Percentiles rank a stretch among this genome's conserved stretches.
Evolutionary conservation across 768 basidiomycete species (phyloP).

Genomic region (Grammothele lineata): DNA sequence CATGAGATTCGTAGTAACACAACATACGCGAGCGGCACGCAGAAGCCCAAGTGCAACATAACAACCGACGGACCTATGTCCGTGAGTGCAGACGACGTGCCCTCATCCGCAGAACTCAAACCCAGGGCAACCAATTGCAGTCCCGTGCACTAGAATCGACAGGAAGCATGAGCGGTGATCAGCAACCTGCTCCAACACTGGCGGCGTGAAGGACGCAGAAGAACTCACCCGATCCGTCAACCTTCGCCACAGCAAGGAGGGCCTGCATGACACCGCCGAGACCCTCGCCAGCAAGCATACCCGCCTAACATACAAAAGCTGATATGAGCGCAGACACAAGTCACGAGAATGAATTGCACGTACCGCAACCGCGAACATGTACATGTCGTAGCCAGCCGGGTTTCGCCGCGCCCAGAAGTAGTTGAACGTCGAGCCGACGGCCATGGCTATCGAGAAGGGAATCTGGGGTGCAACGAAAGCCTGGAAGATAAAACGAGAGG

Average conservation of each 20-base stretch:
- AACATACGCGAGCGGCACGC: too few relatives aligned
- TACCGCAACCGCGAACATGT: conserved; percentile 33
- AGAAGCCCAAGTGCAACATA: too few relatives aligned
- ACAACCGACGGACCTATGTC: too few relatives aligned
- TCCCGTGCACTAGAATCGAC: conserved; percentile 39
- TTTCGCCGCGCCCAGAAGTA: conserved; percentile 44
- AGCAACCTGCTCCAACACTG: not conserved
- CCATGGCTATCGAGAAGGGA: conserved; percentile 24
- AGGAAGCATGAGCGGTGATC: not conserved
- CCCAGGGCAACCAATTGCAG: conserved; percentile 50
- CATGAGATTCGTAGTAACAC: too few relatives aligned
- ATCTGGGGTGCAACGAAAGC: conserved; percentile 17
- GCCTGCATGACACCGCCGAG: conserved; percentile 59
- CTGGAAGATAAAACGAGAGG: too few relatives aligned
- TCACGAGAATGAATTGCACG: too few relatives aligned
- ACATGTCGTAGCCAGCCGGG: conserved; percentile 33
- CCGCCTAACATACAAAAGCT: too few relatives aligned
- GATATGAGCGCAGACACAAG: too few relatives aligned
- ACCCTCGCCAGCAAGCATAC: conserved; percentile 42
- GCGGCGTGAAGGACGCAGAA: too few relatives aligned
- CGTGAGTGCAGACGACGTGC: too few relatives aligned
- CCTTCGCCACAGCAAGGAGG: conserved; percentile 45
- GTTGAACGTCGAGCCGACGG: conserved; percentile 42
- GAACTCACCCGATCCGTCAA: conserved; percentile 44
- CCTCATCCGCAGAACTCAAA: conserved; percentile 45